These are phyloP conservation scores for Colletotrichum neosansevieriae DNA, from an alignment of 2,329 filamentous ascomycete genomes.

Conservation along the genomic window DNA sequence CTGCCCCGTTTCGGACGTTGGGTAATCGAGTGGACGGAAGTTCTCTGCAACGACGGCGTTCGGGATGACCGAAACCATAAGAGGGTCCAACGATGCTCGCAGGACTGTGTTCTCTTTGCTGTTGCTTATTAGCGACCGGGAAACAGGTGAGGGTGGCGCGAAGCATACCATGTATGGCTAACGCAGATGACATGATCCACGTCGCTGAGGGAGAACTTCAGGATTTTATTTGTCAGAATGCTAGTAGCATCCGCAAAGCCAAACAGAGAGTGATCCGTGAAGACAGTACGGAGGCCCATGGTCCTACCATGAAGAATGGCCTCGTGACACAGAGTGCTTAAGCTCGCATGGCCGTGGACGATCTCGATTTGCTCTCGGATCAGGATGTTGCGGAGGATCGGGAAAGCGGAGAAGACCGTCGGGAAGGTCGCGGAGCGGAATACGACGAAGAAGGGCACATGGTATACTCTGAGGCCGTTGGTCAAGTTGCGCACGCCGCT, in stretches of 20 bases:
- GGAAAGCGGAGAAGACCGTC: constrained; percentile 98
- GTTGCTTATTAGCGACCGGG: constrained; percentile 29
- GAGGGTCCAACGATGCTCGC: constrained; percentile 90
- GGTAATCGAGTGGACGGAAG: constrained; percentile 76
- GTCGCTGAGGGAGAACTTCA: constrained; percentile 96
- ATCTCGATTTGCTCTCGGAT: constrained; percentile 96
- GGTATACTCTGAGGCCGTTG: constrained; percentile 98
- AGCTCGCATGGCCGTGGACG: constrained; percentile 94
- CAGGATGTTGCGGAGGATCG: constrained; percentile 95
- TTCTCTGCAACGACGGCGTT: constrained; percentile 98
- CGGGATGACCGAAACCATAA: constrained; percentile 98
- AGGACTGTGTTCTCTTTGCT: constrained; percentile 99
- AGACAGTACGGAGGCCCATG: constrained; percentile 95
- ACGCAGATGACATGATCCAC: constrained; percentile 99
- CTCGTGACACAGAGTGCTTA: constrained; percentile 94
- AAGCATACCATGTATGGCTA: constrained; percentile 90
- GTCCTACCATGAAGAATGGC: constrained; percentile 94
- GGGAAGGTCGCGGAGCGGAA: constrained; percentile 95
- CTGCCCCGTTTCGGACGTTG: constrained; percentile 47
- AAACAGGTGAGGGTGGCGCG: not conserved
- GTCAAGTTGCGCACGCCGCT: constrained; percentile 95
- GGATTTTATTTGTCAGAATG: constrained; percentile 94
- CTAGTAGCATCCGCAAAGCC: constrained; percentile 97
- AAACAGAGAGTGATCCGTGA: constrained; percentile 97
- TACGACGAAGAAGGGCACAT: constrained; percentile 95